Base-by-base conservation (phyloP, 306 rosid genomes). In the Castanea mollissima region DNA sequence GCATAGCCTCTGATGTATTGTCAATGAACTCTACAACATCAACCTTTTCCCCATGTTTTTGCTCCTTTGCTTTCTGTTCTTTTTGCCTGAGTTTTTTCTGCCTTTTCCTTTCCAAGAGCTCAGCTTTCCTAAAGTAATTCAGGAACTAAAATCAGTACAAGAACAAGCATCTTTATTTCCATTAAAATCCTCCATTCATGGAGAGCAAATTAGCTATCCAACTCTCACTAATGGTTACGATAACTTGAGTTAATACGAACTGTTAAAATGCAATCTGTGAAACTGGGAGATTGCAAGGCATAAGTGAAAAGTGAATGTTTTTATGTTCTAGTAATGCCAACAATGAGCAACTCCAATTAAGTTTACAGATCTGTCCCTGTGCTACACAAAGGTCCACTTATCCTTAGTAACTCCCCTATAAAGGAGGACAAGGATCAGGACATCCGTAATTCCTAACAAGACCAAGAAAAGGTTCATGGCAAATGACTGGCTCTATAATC, bases 21-120 rank as follows among this genome's bases (percentile, higher is more conserved):
- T 73, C 84, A 63, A 80, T 52, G 62, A 77, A 65, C 65, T 75
- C 90, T 44, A 79, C 77, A 80, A 59, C 64, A 76, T 84, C 46
- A 41, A 41, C 88, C 29, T 77, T 84, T 31, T 85, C 93, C 79
- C 75, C 93, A 4, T 59, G 67, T 35, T 78, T 77, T 78, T 79
- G 91, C 73, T 87, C 97, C 81, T 84, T 91, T 27, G 85, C 88
- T 84, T 78, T 89, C 35, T 88, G 92, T 71, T 90, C 94, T 86
- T 90, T 94, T 73, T 89, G 97, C 81, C 96, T 87, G 52, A 90
- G 89, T 84, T 91, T 94, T 79, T 89, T 92, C 89, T 83, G 92
- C 76, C 92, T 90, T 81, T 85, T 92, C 88, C 85, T 88, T 87
- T 85, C 91, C 90, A 88, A 82, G 78, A 90, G 81, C 69, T 87